Percentiles rank a stretch among this genome's conserved stretches.
These are phyloP conservation scores for Apophysomyces variabilis DNA, from an alignment of 371 early-diverging fungal genomes.

Conservation along the genomic window DNA sequence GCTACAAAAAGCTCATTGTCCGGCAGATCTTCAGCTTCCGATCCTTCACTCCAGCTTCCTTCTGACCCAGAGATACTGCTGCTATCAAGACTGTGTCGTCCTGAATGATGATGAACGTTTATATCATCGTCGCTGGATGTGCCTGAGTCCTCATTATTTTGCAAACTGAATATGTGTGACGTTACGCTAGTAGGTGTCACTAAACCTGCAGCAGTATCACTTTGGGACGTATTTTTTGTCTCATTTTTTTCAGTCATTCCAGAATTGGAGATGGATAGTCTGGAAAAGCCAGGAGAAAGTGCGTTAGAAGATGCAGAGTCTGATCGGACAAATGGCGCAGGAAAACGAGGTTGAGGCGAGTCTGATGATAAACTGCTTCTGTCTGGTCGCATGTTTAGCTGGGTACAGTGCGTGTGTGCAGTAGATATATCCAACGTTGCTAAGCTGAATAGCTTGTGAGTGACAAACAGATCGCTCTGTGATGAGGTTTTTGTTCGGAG, in stretches of 20 bases:
- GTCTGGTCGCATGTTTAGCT: conserved; percentile 4
- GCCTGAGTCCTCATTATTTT: neutral
- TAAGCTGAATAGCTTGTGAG: conserved; percentile 65
- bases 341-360: conserved; percentile 27
- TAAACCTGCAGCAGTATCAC: neutral
- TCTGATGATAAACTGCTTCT: conserved; percentile 6
- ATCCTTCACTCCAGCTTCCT: conserved; percentile 28
- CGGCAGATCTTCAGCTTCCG: conserved; percentile 21
- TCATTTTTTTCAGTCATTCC: neutral
- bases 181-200: neutral
- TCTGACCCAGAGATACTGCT: conserved; percentile 13
- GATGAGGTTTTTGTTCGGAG: conserved; percentile 49
- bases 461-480: conserved; percentile 57
- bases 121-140: neutral
- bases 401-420: conserved; percentile 9
- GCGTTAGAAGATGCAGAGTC: conserved; percentile 21
- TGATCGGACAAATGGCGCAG: conserved; percentile 19
- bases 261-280: neutral
- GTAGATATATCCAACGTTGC: conserved; percentile 55
- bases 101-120: neutral
- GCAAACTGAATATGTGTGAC: neutral
- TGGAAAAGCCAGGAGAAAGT: conserved; percentile 10
- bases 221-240: neutral
- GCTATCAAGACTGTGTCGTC: conserved; percentile 13
- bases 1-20: conserved; percentile 76